Evolutionary conservation across 768 basidiomycete species (phyloP).

Genomic region (Leccinum barrowsii): DNA sequence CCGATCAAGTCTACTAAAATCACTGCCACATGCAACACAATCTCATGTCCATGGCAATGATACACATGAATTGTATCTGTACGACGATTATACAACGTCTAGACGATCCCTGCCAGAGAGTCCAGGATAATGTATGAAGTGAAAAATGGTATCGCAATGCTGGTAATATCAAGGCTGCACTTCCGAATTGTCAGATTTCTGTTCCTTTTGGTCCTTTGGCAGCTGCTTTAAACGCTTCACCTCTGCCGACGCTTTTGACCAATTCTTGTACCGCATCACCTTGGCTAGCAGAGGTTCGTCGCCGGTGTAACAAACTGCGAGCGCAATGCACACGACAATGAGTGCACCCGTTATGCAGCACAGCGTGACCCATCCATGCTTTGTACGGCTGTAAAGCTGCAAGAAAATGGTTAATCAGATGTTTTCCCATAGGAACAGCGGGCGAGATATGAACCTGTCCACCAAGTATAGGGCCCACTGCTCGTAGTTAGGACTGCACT

Average conservation of each 20-base stretch:
- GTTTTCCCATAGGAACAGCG: background rate
- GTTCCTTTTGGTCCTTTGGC: constrained; percentile 3
- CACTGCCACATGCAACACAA: background rate
- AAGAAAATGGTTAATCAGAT: constrained; percentile 3
- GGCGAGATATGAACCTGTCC: constrained; percentile 49
- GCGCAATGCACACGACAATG: constrained; percentile 34
- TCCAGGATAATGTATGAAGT: constrained; percentile 6
- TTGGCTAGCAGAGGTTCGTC: constrained; percentile 38
- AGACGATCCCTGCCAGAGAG: constrained; percentile 7
- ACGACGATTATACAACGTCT: constrained; percentile 13
- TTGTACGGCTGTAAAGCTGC: constrained; percentile 58
- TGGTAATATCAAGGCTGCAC: constrained; percentile 3
- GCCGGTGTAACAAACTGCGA: constrained; percentile 49
- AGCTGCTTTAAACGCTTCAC: constrained; percentile 5
- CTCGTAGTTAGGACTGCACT: constrained; percentile 1
- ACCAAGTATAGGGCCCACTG: constrained; percentile 69
- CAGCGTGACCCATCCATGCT: constrained; percentile 58
- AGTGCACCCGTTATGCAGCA: constrained; percentile 47
- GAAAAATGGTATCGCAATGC: background rate
- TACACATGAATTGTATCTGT: constrained; percentile 8
- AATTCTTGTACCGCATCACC: constrained; percentile 21
- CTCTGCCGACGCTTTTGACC: constrained; percentile 9
- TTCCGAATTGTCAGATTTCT: background rate
- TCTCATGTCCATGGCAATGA: background rate
- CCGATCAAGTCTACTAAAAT: background rate